A percentile compares a stretch with the other conserved stretches of the same genome.
Conservation (phyloP, 352 stramenopile species). For the Phytophthora palmivora region DNA sequence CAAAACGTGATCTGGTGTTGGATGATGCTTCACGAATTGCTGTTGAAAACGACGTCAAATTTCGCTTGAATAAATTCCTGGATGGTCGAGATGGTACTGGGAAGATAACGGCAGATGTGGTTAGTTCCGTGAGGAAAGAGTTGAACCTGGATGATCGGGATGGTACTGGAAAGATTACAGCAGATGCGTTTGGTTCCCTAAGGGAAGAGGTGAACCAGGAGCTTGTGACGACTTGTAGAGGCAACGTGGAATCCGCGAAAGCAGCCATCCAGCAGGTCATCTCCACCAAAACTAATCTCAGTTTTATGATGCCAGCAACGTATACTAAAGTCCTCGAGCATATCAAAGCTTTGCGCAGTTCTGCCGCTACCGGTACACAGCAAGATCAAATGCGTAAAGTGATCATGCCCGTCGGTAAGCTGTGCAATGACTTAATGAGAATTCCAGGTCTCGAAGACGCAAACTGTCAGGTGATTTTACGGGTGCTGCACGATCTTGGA, state of each 20-base stretch:
- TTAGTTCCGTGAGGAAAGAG: neutral
- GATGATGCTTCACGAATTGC: neutral
- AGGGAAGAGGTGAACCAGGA: no score
- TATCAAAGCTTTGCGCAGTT: neutral
- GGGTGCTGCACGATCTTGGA: slow-evolving; percentile 13
- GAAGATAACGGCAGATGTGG: neutral
- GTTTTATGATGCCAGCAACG: slow-evolving; percentile 1
- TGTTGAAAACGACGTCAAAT: neutral
- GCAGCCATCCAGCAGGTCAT: neutral
- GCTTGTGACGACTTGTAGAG: no score
- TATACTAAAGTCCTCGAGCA: slow-evolving; percentile 10
- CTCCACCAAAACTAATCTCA: neutral
- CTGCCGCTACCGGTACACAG: neutral
- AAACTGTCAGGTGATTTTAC: slow-evolving; percentile 14
- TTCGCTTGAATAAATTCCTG: slow-evolving; percentile 7
- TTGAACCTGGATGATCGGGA: slow-evolving; percentile 6
- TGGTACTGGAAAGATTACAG: no score
- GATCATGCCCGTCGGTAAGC: slow-evolving; percentile 2
- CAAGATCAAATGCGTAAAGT: slow-evolving; percentile 5
- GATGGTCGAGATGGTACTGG: neutral
- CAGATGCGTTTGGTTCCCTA: no score
- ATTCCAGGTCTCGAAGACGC: neutral
- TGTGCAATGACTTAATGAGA: neutral
- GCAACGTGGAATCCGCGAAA: neutral
- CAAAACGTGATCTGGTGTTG: slow-evolving; percentile 13